Evolutionary conservation across 768 basidiomycete species (phyloP).

Genomic region (Clitopilus passeckerianus): DNA sequence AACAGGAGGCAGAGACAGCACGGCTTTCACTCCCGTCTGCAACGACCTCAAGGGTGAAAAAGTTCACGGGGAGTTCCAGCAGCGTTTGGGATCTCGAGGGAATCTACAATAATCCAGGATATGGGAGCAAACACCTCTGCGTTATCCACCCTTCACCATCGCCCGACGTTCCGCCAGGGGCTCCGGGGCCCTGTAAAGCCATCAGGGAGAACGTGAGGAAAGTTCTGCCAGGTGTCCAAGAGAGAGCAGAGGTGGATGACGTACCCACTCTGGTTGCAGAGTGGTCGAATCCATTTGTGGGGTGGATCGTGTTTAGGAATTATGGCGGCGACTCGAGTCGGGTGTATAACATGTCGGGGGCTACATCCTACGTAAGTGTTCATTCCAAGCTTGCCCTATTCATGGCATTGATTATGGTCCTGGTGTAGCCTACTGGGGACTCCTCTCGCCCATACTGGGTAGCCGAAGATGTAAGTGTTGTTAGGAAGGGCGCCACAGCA

Average conservation of each 20-base stretch:
- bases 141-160: neutral
- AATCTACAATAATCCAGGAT: slow-evolving; percentile 8
- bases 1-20: neutral
- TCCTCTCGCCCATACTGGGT: too few species aligned
- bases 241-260: neutral
- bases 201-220: neutral
- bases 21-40: neutral
- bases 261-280: neutral
- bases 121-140: slow-evolving; percentile 10
- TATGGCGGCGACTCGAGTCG: neutral
- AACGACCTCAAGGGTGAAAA: neutral
- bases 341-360: neutral
- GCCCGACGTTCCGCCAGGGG: neutral
- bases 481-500: neutral
- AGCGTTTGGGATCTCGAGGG: slow-evolving; percentile 3
- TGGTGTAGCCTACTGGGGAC: too few species aligned
- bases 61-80: slow-evolving; percentile 1
- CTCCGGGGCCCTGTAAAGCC: neutral
- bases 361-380: neutral
- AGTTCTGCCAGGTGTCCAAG: neutral
- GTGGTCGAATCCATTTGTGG: neutral
- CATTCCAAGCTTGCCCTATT: neutral
- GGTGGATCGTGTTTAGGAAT: neutral
- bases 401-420: too few species aligned
- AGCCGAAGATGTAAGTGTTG: neutral